phyloP scores from a whole-genome alignment of 805 yeast genomes.

The Suhomyces prunicola region DNA sequence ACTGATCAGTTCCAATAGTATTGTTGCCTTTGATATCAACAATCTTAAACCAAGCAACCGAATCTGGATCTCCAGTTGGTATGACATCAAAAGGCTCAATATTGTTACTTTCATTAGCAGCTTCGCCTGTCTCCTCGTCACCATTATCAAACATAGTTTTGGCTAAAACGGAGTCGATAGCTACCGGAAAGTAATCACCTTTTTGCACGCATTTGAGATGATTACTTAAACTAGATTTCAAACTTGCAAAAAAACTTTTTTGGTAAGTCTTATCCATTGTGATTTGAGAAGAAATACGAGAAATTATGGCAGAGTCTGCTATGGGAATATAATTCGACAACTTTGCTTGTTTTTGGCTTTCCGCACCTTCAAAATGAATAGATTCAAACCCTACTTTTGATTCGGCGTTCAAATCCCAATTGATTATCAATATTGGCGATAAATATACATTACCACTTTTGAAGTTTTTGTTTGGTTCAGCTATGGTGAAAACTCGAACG shows the following conservation, averaged over 20 bases:
- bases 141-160: conserved; percentile 44
- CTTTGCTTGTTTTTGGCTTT: conserved; percentile 8
- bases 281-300: conserved; percentile 65
- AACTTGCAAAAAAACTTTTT: conserved; percentile 54
- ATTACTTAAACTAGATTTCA: conserved; percentile 60
- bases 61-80: conserved; percentile 64
- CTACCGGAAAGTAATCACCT: conserved; percentile 74
- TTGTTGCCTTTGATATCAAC: conserved; percentile 45
- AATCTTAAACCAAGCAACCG: conserved; percentile 83
- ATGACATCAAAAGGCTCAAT: conserved; percentile 36
- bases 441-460: conserved; percentile 42
- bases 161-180: conserved; percentile 68
- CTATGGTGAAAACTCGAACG: conserved; percentile 53
- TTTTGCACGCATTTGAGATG: conserved; percentile 54
- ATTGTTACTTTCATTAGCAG: conserved; percentile 9
- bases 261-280: conserved; percentile 66
- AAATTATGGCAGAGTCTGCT: conserved; percentile 63
- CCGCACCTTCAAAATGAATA: conserved; percentile 4
- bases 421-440: conserved; percentile 61
- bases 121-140: conserved; percentile 24
- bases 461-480: conserved; percentile 56
- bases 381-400: conserved; percentile 19
- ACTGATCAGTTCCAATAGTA: conserved; percentile 33
- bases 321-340: conserved; percentile 36
- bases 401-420: conserved; percentile 37